phyloP scores from a whole-genome alignment of 129 eudicot species.

The Tanacetum coccineum region DNA sequence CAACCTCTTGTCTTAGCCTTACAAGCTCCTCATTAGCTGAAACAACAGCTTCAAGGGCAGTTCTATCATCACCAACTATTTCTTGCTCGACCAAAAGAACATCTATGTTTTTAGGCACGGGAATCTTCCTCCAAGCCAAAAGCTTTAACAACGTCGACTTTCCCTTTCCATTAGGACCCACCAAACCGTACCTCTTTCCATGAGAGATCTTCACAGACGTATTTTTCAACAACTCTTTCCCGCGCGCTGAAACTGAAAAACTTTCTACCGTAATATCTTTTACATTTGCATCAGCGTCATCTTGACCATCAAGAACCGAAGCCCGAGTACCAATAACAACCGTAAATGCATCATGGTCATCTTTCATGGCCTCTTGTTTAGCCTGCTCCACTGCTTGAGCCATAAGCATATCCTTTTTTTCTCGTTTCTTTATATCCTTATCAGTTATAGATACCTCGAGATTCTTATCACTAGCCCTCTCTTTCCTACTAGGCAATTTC shows the following conservation, averaged over 20 bases:
- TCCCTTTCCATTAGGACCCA: constrained; percentile 15
- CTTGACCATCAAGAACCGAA: constrained; percentile 16
- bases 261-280: constrained; percentile 9
- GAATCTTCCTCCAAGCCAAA: constrained; percentile 18
- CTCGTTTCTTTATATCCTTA: constrained; percentile 4
- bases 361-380: constrained; percentile 11
- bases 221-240: constrained; percentile 16
- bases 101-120: constrained; percentile 13
- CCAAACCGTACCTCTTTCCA: constrained; percentile 19
- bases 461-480: constrained; percentile 7
- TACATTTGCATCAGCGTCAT: constrained; percentile 17
- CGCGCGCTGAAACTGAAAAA: constrained; percentile 16
- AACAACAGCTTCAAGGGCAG: constrained; percentile 15
- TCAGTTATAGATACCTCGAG: constrained; percentile 10
- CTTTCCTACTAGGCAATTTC: background rate
- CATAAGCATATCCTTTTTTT: constrained; percentile 5
- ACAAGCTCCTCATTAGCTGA: constrained; percentile 16
- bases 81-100: constrained; percentile 15
- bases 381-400: constrained; percentile 7
- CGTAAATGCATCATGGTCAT: constrained; percentile 14
- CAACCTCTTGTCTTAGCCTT: constrained; percentile 8
- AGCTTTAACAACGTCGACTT: constrained; percentile 16
- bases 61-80: constrained; percentile 14
- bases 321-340: constrained; percentile 9
- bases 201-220: constrained; percentile 12